Percentiles rank a stretch among this genome's conserved stretches.
Evolutionary conservation across 2,329 filamentous ascomycete genomes (phyloP).

Genomic region (Penicillium corylophilum): DNA sequence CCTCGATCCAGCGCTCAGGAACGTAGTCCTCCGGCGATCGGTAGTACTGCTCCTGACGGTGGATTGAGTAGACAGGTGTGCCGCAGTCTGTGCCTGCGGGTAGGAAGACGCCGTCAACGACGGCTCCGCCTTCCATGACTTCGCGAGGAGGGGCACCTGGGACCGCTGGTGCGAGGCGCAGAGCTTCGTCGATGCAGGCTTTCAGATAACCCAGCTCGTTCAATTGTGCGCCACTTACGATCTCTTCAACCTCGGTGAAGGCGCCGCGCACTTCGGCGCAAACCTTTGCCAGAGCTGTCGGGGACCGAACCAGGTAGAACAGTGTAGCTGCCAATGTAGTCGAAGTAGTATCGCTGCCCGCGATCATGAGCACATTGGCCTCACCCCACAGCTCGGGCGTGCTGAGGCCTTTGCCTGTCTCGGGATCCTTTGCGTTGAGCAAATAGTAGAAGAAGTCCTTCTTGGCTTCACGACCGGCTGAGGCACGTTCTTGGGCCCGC

Average conservation of each 20-base stretch:
- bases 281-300: constrained; percentile 30
- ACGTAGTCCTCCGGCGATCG: constrained; percentile 58
- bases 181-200: constrained; percentile 43
- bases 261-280: constrained; percentile 36
- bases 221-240: constrained; percentile 35
- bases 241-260: constrained; percentile 39
- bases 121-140: constrained; percentile 38
- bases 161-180: constrained; percentile 42
- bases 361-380: constrained; percentile 70
- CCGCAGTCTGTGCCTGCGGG: constrained; percentile 61
- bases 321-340: constrained; percentile 54
- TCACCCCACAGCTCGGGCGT: constrained; percentile 69
- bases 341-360: constrained; percentile 70
- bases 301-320: constrained; percentile 42
- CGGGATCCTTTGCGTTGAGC: constrained; percentile 68
- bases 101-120: constrained; percentile 39
- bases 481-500: constrained; percentile 55
- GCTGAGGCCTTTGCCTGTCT: constrained; percentile 66
- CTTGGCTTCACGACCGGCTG: constrained; percentile 65
- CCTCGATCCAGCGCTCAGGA: constrained; percentile 65
- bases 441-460: constrained; percentile 77
- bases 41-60: constrained; percentile 65
- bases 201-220: constrained; percentile 41
- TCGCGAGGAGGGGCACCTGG: constrained; percentile 40
- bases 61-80: constrained; percentile 66